Evolutionary conservation across 2,329 filamentous ascomycete genomes (phyloP).

Genomic region (Verticillium nubilum): DNA sequence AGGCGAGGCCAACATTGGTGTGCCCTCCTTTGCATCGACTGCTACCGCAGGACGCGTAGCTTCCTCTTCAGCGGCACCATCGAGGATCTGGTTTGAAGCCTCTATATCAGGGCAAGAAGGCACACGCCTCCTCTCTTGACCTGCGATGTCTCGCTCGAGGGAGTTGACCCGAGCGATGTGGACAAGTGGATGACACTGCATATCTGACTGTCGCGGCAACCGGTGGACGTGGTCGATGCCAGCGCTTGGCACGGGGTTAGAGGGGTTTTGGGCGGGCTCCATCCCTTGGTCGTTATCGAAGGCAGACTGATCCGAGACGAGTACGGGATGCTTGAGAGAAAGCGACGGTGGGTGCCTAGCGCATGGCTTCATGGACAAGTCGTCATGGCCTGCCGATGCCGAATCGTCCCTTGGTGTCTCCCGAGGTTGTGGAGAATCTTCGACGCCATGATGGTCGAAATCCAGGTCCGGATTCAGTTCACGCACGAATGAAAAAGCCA

Average conservation of each 20-base stretch:
- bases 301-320: not conserved
- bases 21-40: not conserved
- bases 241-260: not conserved
- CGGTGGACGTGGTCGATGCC: not conserved
- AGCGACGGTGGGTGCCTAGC: not conserved
- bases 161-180: not conserved
- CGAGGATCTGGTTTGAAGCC: not conserved
- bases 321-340: not conserved
- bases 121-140: not conserved
- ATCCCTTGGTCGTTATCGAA: not conserved
- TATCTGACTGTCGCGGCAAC: not conserved
- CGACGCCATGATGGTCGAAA: not conserved
- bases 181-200: not conserved
- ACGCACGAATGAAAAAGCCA: not conserved
- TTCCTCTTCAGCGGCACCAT: not conserved
- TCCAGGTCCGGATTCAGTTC: not conserved
- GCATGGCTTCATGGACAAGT: not conserved
- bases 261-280: not conserved
- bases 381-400: not conserved
- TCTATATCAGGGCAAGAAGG: not conserved
- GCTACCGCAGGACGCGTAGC: not conserved
- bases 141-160: not conserved
- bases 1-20: not conserved
- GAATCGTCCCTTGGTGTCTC: not conserved
- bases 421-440: not conserved